Evolutionary conservation across 306 rosid genomes (phyloP).

Genomic region (Gynostemma pentaphyllum): DNA sequence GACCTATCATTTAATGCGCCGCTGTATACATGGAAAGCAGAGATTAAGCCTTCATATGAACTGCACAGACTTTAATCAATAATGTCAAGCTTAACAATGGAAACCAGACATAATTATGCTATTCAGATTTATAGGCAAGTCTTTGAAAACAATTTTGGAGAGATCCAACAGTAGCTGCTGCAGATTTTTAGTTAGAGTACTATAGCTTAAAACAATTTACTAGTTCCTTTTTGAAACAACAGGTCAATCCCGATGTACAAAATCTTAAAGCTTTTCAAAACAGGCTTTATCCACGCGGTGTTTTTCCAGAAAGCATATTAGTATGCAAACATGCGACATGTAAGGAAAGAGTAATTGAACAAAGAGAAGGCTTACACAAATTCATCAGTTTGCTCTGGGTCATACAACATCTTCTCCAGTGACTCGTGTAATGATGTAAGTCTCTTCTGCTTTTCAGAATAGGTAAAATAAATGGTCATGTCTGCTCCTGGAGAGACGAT

Average conservation of each 20-base stretch:
- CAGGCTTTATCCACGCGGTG: no score
- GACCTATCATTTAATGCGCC: slow-evolving; percentile 58
- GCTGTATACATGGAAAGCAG: slow-evolving; percentile 30
- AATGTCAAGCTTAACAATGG: no score
- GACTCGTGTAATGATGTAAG: slow-evolving; percentile 73
- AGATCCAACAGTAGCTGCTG: no score
- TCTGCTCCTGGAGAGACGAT: slow-evolving; percentile 98
- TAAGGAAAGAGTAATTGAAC: neutral
- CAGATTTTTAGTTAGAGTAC: no score
- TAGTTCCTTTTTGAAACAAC: neutral
- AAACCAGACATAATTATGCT: no score
- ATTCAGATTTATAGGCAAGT: no score
- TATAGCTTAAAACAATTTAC: no score
- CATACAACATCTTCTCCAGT: slow-evolving; percentile 57
- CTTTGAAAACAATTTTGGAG: no score
- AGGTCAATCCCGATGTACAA: neutral
- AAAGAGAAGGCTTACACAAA: slow-evolving; percentile 43
- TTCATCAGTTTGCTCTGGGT: slow-evolving; percentile 52
- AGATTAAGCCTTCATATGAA: neutral
- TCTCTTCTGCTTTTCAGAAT: slow-evolving; percentile 58
- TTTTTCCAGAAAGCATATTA: no score
- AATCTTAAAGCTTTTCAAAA: neutral
- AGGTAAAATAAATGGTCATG: slow-evolving; percentile 75
- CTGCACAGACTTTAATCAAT: no score
- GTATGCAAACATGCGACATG: neutral